Conservation (phyloP, 148 eudicot species). For the Silene latifolia region DNA sequence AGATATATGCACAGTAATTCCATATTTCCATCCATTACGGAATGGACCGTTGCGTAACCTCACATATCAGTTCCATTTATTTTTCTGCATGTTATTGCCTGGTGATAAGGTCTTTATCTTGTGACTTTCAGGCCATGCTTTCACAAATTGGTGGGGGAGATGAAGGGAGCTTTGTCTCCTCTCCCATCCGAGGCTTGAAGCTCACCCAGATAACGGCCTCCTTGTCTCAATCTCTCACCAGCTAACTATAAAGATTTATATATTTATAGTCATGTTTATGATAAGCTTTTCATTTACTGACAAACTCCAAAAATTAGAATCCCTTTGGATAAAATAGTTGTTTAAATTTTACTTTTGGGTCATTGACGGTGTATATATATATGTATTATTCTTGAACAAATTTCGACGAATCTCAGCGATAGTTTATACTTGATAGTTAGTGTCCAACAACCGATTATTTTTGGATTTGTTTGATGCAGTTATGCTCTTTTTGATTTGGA, state of each 20-base stretch:
- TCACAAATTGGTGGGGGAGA: background rate
- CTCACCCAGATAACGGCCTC: background rate
- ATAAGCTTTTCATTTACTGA: background rate
- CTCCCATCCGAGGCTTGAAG: background rate
- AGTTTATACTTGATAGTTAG: background rate
- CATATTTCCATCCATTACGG: background rate
- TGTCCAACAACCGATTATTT: background rate
- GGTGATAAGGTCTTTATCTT: constrained; percentile 4
- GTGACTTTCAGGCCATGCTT: background rate
- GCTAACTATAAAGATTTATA: background rate
- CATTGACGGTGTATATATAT: background rate
- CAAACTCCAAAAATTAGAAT: background rate
- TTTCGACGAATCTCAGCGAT: background rate
- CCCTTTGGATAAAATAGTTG: background rate
- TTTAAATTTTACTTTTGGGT: too few relatives aligned
- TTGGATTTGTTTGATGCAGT: constrained; percentile 40
- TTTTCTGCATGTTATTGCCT: background rate
- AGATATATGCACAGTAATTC: background rate
- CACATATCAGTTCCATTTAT: background rate
- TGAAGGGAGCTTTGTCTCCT: background rate
- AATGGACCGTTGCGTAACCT: background rate
- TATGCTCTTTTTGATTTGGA: constrained; percentile 95
- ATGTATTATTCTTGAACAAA: background rate
- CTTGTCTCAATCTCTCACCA: background rate
- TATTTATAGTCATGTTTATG: background rate